Evolutionary conservation across 1,284 basidiomycete species (phyloP), one percentile per base, ranked within the genome.

Genomic region (Ganoderma lucidum): DNA sequence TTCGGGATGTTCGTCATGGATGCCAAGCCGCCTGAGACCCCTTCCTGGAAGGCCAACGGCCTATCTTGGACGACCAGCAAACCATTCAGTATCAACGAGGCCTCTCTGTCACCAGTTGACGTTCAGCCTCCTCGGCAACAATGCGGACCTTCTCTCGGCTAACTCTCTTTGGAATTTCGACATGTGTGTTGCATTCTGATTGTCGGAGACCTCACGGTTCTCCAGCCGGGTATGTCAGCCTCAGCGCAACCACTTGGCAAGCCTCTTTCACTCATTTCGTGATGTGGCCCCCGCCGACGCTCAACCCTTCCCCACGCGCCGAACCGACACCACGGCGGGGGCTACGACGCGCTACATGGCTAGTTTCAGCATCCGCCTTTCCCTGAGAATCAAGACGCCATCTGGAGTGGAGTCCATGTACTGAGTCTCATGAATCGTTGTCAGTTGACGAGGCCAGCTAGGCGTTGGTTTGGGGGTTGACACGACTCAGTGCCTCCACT

Each of bases 61-160:
- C 41, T 14, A 61, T 61, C 14, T 9, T 41, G 14, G 39, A 12
- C 23, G n/a, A 42, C n/a, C n/a, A 15, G 39, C 39, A 61, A 19
- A n/a, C 28, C 23, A 60, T 37, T 37, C 58, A 60, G 19, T 39
- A 23, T 44, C 39, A 15, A 61, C n/a, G 23, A 12, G 39, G 12
- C 39, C 39, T 14, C 62, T 42, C 39, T 37, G 28, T 30, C 39
- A 28, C 23, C 41, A 48, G 37, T 48, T 64, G 62, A 45, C 37
- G 59, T 39, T 53, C 63, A 55, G 59, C 56, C 35, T 37, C 56
- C 45, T 69, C 71, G 71, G 71, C 41, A 32, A 35, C 71, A 72
- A 51, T 63, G 71, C 69, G 71, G 69, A 59, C 45, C 64, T 58
- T 45, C 23, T 14, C 60, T 72, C 69, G 71, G 69, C 69, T 70